Conservation (phyloP, 106 monocot genomes). For the Cymbidium sinense region DNA sequence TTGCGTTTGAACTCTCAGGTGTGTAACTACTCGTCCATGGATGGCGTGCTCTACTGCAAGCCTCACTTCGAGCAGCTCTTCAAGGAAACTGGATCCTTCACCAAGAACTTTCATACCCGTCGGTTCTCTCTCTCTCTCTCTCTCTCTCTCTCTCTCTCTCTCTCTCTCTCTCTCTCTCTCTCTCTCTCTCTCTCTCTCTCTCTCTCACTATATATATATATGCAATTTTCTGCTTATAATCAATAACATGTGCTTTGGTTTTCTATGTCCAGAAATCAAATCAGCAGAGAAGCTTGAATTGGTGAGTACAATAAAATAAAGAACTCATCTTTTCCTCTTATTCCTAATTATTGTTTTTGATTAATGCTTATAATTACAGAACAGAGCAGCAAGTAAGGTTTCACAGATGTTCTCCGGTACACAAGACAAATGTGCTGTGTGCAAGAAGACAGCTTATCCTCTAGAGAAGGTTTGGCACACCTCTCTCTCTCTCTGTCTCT, state of each 20-base stretch:
- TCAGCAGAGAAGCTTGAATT: conserved; percentile 9
- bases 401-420: conserved; percentile 63
- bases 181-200: too few species aligned
- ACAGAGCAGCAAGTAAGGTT: conserved; percentile 45
- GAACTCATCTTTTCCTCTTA: too few species aligned
- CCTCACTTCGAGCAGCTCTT: conserved; percentile 82
- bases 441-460: conserved; percentile 67
- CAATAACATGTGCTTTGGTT: not conserved
- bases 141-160: too few species aligned
- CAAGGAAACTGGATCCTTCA: conserved; percentile 75
- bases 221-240: not conserved
- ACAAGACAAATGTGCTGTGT: conserved; percentile 62
- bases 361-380: conserved; percentile 14
- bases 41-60: conserved; percentile 80
- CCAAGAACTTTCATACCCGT: conserved; percentile 62
- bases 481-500: too few species aligned
- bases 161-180: too few species aligned
- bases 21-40: conserved; percentile 79
- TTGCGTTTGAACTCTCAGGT: conserved; percentile 22
- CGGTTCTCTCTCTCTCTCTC: conserved; percentile 2
- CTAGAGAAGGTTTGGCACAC: conserved; percentile 41
- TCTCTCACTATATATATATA: too few species aligned
- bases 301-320: not conserved
- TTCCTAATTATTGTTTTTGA: too few species aligned
- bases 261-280: conserved; percentile 7